Percentiles rank a stretch among this genome's conserved stretches.
Conservation (phyloP, 2,329 filamentous ascomycete genomes). For the Diaporthe citri region DNA sequence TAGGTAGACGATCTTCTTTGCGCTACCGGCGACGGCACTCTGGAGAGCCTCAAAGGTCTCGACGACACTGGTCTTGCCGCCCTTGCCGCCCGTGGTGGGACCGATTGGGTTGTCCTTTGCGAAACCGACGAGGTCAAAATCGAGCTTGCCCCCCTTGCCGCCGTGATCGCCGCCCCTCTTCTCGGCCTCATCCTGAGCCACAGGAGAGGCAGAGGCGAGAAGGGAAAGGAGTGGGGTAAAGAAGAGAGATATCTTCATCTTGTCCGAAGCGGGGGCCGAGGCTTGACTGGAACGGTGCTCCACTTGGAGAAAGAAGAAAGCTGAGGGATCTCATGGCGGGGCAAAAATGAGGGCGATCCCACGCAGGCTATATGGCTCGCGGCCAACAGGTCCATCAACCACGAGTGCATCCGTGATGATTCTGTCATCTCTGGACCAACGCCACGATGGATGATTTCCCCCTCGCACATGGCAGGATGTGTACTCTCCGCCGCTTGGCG, state of each 20-base stretch:
- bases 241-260: conserved; percentile 23
- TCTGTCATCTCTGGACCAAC: neutral
- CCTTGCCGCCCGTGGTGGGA: neutral
- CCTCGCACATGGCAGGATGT: neutral
- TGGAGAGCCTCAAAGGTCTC: conserved; percentile 11
- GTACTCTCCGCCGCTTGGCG: neutral
- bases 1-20: conserved; percentile 5
- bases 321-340: too few relatives aligned
- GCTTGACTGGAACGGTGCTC: neutral
- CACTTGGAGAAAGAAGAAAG: neutral
- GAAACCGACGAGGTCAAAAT: conserved; percentile 11
- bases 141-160: neutral
- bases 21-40: neutral
- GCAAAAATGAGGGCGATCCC: neutral
- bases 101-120: conserved; percentile 18
- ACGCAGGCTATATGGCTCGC: neutral
- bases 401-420: neutral
- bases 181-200: neutral
- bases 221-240: neutral
- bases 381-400: neutral
- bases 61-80: neutral
- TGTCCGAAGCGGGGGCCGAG: neutral
- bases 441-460: conserved; percentile 1
- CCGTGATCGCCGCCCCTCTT: neutral
- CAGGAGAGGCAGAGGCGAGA: neutral